Evolutionary conservation across 192 early-diverging fungal genomes (phyloP), one percentile per base, ranked within the genome.

Genomic region (Dissophora globulifera): DNA sequence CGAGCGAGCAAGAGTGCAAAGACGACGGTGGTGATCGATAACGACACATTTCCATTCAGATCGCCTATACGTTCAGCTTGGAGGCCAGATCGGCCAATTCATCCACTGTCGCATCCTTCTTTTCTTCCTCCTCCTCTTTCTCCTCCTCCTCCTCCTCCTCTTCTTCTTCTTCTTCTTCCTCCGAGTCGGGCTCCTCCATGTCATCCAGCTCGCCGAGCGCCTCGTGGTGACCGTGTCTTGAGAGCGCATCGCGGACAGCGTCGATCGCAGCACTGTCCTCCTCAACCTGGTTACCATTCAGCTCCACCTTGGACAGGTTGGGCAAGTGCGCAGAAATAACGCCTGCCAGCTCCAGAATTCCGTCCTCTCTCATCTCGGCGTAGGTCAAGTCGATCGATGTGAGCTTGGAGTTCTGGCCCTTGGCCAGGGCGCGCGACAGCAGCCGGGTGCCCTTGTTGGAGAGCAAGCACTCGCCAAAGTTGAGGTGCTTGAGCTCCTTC

Each of bases 141-240:
- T 78, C 65, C 9, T 83, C 83, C 22, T 80, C 81, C 30, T 86
- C 78, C 12, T 83, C 80, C 12, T 79, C 80, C 46, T 87, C 81
- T 4, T 86, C 82, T 8, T 83, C 81, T 27, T 87, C 91, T 4
- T 87, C 87, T 15, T 92, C 92, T 15, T 92, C 92, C 11, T 89
- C 90, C 41, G 88, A 86, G 7, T 89, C 87, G 1, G 85, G 62
- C 54, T 93, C 88, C 68, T 96, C 95, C 95, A 99, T 99, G 59
- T 99, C 97, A 56, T 97, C 95, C 38, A 99, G 81, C 57, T 96
- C 96, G 41, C 93, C 95, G 46, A 99, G 79, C 25, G 90, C 92
- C 60, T 96, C 94, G 49, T 84, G 87, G 55, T 90, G 54, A 12
- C 89, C 93, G 54, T 90, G 85, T 61, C 80, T 82, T 26, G 84